phyloP scores from a whole-genome alignment of 2,329 filamentous ascomycete species.

The Paraphaeosphaeria sporulosa region DNA sequence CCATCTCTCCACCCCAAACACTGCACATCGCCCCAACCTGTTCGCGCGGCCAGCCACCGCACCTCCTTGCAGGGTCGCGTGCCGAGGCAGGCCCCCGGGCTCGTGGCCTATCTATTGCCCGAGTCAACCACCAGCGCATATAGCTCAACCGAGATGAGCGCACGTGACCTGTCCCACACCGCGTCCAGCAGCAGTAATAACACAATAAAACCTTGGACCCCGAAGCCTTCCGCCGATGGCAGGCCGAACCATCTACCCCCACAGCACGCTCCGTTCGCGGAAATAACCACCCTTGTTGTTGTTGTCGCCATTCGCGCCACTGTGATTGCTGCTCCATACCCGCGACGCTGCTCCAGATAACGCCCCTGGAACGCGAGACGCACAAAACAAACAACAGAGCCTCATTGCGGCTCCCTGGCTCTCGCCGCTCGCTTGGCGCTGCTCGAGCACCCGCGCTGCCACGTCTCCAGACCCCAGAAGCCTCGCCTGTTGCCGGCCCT shows the following conservation, averaged over 20 bases:
- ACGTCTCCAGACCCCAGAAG: not conserved
- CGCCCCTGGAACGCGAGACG: constrained; percentile 1
- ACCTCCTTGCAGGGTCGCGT: not conserved
- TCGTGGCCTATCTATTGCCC: not conserved
- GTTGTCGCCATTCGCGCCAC: constrained; percentile 2
- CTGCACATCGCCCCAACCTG: too few species aligned
- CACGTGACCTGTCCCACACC: constrained; percentile 2
- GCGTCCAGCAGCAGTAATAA: not conserved
- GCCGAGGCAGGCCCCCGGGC: constrained; percentile 1
- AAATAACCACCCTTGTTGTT: constrained; percentile 9
- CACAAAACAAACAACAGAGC: constrained; percentile 2
- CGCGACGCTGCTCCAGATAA: not conserved
- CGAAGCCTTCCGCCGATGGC: constrained; percentile 3
- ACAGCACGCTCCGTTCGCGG: constrained; percentile 11
- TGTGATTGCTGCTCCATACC: not conserved
- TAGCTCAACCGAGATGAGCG: constrained; percentile 10
- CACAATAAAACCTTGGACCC: constrained; percentile 4
- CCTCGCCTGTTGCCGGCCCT: not conserved
- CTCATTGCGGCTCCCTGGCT: not conserved
- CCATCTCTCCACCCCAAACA: not conserved
- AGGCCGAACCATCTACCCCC: constrained; percentile 6
- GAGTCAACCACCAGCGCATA: not conserved
- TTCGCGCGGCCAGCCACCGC: not conserved
- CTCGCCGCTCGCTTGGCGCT: not conserved
- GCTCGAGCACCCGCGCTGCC: not conserved